Percentiles rank a stretch among this genome's conserved stretches.
Conservation (phyloP, 2,329 filamentous ascomycete species). For the Aspergillus clavatus region DNA sequence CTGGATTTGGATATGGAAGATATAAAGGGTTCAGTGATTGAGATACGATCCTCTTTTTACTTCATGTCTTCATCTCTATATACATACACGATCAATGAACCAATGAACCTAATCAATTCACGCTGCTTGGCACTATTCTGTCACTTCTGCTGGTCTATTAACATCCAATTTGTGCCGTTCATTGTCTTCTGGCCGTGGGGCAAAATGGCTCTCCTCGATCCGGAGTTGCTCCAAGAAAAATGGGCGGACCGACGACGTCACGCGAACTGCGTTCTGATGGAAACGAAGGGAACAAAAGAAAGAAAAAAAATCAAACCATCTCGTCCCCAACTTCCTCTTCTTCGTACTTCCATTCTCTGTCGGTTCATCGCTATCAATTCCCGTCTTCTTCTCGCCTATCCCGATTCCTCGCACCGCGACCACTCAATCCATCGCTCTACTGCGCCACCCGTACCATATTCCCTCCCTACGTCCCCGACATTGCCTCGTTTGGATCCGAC, state of each 20-base stretch:
- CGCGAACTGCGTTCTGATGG: slow-evolving; percentile 3
- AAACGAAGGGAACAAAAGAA: too few species aligned
- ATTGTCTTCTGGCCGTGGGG: neutral
- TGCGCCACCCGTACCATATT: neutral
- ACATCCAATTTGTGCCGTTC: neutral
- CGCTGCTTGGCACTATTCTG: neutral
- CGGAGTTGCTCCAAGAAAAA: slow-evolving; percentile 15
- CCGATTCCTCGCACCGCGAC: neutral
- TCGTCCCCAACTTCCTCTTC: neutral
- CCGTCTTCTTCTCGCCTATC: neutral
- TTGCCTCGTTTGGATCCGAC: neutral
- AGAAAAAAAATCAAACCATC: neutral
- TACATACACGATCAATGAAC: too few species aligned
- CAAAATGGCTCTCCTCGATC: neutral
- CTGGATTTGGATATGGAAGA: neutral
- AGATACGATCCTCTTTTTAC: too few species aligned
- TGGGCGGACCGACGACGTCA: slow-evolving; percentile 29
- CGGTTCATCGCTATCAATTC: neutral
- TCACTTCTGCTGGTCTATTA: neutral
- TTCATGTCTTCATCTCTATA: too few species aligned
- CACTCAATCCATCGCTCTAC: neutral
- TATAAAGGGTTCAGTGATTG: neutral
- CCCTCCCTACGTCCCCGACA: neutral
- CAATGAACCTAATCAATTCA: too few species aligned
- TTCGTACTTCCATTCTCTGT: neutral